These are phyloP conservation scores for Apiotrichum siamense DNA, from an alignment of 1,284 basidiomycete genomes.

Conservation along the genomic window DNA sequence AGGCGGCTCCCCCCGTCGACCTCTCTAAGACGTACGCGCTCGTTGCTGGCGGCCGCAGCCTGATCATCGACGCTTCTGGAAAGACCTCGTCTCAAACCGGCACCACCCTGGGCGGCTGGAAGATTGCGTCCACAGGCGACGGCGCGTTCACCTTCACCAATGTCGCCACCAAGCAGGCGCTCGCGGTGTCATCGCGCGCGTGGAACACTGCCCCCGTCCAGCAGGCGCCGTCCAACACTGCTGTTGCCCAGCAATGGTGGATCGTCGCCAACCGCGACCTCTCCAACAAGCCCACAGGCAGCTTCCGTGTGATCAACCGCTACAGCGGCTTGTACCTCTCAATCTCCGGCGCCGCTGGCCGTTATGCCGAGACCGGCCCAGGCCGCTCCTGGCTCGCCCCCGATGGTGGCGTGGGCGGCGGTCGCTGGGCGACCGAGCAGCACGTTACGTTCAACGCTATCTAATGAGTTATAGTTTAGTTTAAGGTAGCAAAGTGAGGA, in stretches of 20 bases:
- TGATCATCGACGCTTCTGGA: neutral
- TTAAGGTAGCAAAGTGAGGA: too few relatives aligned
- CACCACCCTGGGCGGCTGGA: neutral
- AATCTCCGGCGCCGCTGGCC: neutral
- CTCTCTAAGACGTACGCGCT: neutral
- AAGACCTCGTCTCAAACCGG: neutral
- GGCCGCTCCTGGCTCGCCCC: too few relatives aligned
- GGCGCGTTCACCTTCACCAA: conserved; percentile 4
- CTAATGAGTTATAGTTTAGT: too few relatives aligned
- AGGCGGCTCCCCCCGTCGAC: neutral
- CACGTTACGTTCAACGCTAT: too few relatives aligned
- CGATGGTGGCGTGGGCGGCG: neutral
- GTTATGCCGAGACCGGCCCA: too few relatives aligned
- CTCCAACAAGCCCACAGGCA: neutral
- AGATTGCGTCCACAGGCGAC: neutral
- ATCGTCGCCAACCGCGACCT: conserved; percentile 3
- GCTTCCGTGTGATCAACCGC: conserved; percentile 11
- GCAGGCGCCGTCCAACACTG: neutral
- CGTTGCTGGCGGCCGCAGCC: neutral
- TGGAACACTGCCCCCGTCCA: conserved; percentile 1
- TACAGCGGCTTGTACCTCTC: conserved; percentile 8
- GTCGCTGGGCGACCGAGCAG: too few relatives aligned
- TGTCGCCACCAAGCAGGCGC: neutral
- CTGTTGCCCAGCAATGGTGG: conserved; percentile 12
- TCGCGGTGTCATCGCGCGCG: conserved; percentile 4